A percentile compares a stretch with the other conserved stretches of the same genome.
phyloP scores from a whole-genome alignment of 371 early-diverging fungal species.

The Ordospora pajunii region DNA sequence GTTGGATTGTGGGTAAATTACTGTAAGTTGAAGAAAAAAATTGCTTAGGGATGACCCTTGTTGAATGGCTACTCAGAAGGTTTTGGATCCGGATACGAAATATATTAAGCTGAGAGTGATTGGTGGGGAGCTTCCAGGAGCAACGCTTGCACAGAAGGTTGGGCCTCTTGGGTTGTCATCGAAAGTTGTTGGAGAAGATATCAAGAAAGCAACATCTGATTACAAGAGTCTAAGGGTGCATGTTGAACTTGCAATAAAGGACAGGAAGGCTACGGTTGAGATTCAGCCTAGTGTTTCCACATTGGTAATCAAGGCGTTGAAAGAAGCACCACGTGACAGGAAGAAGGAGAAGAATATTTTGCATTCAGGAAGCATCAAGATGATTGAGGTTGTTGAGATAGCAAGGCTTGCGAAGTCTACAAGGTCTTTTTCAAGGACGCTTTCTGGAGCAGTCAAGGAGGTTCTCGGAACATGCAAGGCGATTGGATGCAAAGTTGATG shows the following conservation, averaged over 20 bases:
- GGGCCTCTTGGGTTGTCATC: slow-evolving; percentile 98
- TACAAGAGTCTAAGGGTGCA: slow-evolving; percentile 96
- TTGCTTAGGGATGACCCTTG: neutral
- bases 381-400: slow-evolving; percentile 80
- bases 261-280: slow-evolving; percentile 94
- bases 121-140: slow-evolving; percentile 97
- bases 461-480: slow-evolving; percentile 87
- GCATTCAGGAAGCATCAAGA: slow-evolving; percentile 56
- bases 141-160: slow-evolving; percentile 94
- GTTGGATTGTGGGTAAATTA: neutral
- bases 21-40: neutral
- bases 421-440: slow-evolving; percentile 76
- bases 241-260: slow-evolving; percentile 91
- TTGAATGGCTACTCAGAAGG: neutral
- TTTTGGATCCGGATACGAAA: slow-evolving; percentile 7
- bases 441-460: slow-evolving; percentile 89
- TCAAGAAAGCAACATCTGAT: slow-evolving; percentile 94
- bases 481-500: slow-evolving; percentile 90
- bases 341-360: slow-evolving; percentile 94
- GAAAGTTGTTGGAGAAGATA: slow-evolving; percentile 99
- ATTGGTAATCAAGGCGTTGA: slow-evolving; percentile 90
- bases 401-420: slow-evolving; percentile 78
- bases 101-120: slow-evolving; percentile 63
- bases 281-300: slow-evolving; percentile 91
- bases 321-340: slow-evolving; percentile 88